Base-by-base conservation (phyloP, 495 filamentous ascomycete genomes). In the Aspergillus sclerotiicarbonarius region DNA sequence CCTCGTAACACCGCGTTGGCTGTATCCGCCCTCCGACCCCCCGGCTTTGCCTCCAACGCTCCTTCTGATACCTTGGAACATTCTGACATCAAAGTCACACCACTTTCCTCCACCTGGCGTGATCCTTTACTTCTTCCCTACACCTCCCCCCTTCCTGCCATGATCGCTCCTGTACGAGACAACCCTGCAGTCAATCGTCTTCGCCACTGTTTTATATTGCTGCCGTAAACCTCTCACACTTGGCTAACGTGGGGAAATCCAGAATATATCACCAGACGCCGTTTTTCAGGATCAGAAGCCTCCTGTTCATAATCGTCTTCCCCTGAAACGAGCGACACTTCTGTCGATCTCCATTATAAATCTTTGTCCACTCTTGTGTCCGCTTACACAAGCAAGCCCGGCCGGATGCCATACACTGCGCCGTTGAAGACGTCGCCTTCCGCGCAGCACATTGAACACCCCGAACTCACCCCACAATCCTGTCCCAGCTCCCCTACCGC, bases 391-490 rank as follows among this genome's bases (percentile, higher is more conserved):
- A 75, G 67, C 70, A 80, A 75, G 67, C 70, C 47, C 75, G 76
- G 71, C 73, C 74, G 77, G 75, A 96, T 96, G 92, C 92, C 92
- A 79, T 96, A 96, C 82, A 96, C 92, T 72, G 91, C 92, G 61
- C 92, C 92, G 51, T 82, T 85, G 66, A 87, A 88, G 78, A 79
- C 82, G 77, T 92, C 90, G 67, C 91, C 90, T 78, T 82, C 85
- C 67, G 83, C 88, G 76, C 85, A 66, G 69, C 81, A 67, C 88
- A 85, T 68, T 82, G 86, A 65, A 80, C 80, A 67, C 61, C 79
- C 70, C 84, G 81, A 74, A 80, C 82, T 66, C 64, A 80, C 71
- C 71, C 82, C 73, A 80, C 83, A 74, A 70, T 80, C 68, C 71
- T 79, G 51, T 60, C 68, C 57, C 39, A 73, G 69, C 69, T 64